phyloP scores from a whole-genome alignment of 345 rosid species.

The Heritiera fomes region DNA sequence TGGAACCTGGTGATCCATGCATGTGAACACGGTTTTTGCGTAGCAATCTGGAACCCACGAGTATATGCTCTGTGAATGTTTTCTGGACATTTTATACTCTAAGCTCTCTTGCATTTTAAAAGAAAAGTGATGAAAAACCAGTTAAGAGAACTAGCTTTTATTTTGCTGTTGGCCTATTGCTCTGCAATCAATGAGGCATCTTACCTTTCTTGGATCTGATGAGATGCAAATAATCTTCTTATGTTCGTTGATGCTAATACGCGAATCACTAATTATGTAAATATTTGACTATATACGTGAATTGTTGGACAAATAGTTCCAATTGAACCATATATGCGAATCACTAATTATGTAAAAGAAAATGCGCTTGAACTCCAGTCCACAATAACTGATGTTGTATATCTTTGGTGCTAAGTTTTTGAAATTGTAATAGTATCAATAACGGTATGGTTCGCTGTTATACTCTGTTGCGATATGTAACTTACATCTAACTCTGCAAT shows the following conservation, averaged over 20 bases:
- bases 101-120: not conserved
- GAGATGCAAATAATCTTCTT: not conserved
- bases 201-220: not conserved
- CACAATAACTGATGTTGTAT: not conserved
- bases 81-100: not conserved
- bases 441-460: not conserved
- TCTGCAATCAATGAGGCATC: not conserved
- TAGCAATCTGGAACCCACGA: not conserved
- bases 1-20: not conserved
- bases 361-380: not conserved
- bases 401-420: not conserved
- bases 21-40: not conserved
- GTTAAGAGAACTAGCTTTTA: not conserved
- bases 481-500: too few relatives aligned
- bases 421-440: too few relatives aligned
- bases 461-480: not conserved
- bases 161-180: not conserved
- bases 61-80: not conserved
- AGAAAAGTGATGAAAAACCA: not conserved
- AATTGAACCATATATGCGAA: not conserved
- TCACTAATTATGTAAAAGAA: not conserved
- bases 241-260: not conserved
- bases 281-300: too few relatives aligned
- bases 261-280: not conserved
- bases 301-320: too few relatives aligned